phyloP scores from a whole-genome alignment of 495 filamentous ascomycete species.

The Talaromyces borbonicus region DNA sequence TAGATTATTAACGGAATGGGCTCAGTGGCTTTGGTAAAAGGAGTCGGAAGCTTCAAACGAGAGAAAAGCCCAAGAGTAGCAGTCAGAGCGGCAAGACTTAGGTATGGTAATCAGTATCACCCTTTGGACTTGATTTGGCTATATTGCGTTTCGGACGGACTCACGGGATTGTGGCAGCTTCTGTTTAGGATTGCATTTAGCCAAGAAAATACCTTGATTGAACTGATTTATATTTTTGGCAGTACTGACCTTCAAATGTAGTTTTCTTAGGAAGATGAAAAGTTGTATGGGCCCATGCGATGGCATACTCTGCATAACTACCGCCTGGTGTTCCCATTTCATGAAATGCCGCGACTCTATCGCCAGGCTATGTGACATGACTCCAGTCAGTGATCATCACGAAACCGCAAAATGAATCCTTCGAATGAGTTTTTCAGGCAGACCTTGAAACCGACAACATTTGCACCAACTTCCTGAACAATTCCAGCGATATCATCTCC shows the following conservation, averaged over 20 bases:
- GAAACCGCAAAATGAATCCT: not conserved
- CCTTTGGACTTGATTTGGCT: not conserved
- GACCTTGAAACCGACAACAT: conserved; percentile 31
- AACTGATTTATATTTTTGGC: too few species aligned
- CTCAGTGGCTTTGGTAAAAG: conserved; percentile 40
- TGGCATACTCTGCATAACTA: conserved; percentile 60
- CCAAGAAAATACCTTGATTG: not conserved
- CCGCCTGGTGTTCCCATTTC: conserved; percentile 45
- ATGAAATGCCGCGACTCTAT: conserved; percentile 66
- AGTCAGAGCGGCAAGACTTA: conserved; percentile 65
- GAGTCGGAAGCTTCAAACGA: conserved; percentile 6
- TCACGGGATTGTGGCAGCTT: conserved; percentile 50
- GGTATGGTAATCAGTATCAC: not conserved
- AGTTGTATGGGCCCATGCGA: conserved; percentile 54
- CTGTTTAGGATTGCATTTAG: conserved; percentile 12
- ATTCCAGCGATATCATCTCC: conserved; percentile 47
- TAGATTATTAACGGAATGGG: conserved; percentile 53
- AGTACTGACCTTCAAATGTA: conserved; percentile 52
- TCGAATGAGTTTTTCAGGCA: not conserved
- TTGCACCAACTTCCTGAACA: conserved; percentile 36
- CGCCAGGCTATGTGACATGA: conserved; percentile 31
- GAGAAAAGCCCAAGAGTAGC: conserved; percentile 43
- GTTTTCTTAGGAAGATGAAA: conserved; percentile 56
- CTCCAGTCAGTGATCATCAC: not conserved
- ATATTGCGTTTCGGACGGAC: not conserved